Conservation (phyloP, 2,329 filamentous ascomycete species). For the Dactylonectria macrodidyma region DNA sequence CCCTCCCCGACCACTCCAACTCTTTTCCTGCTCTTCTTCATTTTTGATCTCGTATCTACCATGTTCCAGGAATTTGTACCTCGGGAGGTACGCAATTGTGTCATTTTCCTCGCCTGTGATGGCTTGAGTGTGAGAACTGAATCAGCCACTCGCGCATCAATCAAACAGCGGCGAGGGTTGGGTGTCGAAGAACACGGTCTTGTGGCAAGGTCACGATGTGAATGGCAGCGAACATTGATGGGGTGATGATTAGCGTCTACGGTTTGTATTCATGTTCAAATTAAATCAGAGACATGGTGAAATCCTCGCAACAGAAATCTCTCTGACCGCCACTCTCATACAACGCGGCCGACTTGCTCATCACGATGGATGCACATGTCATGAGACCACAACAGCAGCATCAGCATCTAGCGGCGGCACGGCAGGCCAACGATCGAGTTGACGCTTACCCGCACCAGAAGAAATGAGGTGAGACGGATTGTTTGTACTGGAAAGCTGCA, state of each 20-base stretch:
- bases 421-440: neutral
- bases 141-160: too few species aligned
- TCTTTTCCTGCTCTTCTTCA: neutral
- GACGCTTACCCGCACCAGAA: neutral
- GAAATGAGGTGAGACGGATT: slow-evolving; percentile 14
- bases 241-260: neutral
- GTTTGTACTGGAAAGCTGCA: slow-evolving; percentile 31
- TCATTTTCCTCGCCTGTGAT: too few species aligned
- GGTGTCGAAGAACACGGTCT: too few species aligned
- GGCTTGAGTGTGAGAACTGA: too few species aligned
- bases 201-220: too few species aligned
- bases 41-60: neutral
- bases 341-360: neutral
- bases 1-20: neutral
- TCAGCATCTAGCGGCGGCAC: too few species aligned
- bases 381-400: too few species aligned
- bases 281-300: neutral
- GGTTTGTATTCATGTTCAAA: neutral
- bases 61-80: too few species aligned
- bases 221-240: neutral
- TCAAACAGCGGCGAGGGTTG: too few species aligned
- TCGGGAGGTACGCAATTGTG: too few species aligned
- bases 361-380: too few species aligned
- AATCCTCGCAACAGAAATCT: neutral
- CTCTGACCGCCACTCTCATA: slow-evolving; percentile 1